Conservation (phyloP, 306 rosid species). For the Pachyrhizus erosus region DNA sequence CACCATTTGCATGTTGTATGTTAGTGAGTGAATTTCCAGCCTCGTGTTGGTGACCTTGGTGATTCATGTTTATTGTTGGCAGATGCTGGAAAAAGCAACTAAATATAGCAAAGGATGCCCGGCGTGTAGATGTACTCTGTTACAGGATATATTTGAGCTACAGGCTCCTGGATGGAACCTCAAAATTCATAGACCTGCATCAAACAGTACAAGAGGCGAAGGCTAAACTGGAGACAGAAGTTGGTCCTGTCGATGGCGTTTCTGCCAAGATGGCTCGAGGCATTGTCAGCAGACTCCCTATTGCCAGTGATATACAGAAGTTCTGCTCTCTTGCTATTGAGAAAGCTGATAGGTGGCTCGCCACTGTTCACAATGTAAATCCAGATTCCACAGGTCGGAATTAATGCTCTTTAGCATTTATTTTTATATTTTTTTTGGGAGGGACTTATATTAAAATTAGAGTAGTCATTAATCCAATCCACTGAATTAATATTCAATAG, state of each 20-base stretch:
- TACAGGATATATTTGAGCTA: constrained; percentile 82
- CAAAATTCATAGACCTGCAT: constrained; percentile 77
- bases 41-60: constrained; percentile 45
- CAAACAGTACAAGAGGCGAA: constrained; percentile 78
- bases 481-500: too few species aligned
- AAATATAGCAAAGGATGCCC: constrained; percentile 83
- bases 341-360: constrained; percentile 82
- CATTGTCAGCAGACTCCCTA: constrained; percentile 92
- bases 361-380: constrained; percentile 56
- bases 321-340: constrained; percentile 88
- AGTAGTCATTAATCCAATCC: too few species aligned
- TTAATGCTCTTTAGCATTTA: neutral
- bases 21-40: constrained; percentile 34
- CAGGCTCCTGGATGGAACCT: constrained; percentile 85
- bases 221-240: constrained; percentile 81
- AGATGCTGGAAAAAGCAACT: constrained; percentile 96
- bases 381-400: constrained; percentile 67
- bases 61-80: constrained; percentile 47
- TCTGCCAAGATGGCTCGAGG: constrained; percentile 94
- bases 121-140: constrained; percentile 92
- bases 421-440: neutral
- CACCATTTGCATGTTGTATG: constrained; percentile 21
- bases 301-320: constrained; percentile 81
- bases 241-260: constrained; percentile 82
- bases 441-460: neutral